These are phyloP conservation scores for Lupinus albus DNA, from an alignment of 306 rosid species.

Conservation along the genomic window DNA sequence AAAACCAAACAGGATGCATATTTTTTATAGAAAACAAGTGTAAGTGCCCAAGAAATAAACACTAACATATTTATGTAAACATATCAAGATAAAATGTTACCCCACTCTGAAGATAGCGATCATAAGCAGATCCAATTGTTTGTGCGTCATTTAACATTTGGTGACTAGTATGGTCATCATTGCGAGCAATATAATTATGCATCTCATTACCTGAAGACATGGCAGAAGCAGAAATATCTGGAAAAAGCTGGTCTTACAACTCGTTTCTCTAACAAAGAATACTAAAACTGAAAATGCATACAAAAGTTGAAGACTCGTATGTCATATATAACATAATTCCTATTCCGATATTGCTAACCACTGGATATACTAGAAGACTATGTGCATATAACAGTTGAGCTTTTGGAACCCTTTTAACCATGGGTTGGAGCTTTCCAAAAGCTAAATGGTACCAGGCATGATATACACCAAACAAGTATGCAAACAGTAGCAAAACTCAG, in stretches of 20 bases:
- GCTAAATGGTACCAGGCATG: neutral
- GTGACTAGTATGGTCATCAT: conserved; percentile 61
- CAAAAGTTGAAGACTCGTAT: neutral
- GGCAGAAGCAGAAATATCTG: conserved; percentile 63
- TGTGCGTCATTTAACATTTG: conserved; percentile 60
- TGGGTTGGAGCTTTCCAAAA: neutral
- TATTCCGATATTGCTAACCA: neutral
- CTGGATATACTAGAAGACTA: neutral
- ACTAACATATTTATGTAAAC: conserved; percentile 18
- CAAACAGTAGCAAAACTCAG: neutral
- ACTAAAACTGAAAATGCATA: neutral
- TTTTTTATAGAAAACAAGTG: conserved; percentile 38
- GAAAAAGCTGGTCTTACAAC: conserved; percentile 5
- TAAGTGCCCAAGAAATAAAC: conserved; percentile 9
- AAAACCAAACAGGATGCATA: conserved; percentile 42
- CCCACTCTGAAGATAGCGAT: conserved; percentile 85
- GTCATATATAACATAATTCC: neutral
- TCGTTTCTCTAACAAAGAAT: neutral
- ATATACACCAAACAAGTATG: neutral
- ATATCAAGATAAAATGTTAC: conserved; percentile 50
- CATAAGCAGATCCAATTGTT: conserved; percentile 82
- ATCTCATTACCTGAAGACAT: conserved; percentile 66
- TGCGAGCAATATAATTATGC: conserved; percentile 61
- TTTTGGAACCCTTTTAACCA: neutral
- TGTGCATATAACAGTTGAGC: no score